Evolutionary conservation across 1,139 yeast species (phyloP).

Genomic region (Saccharomycopsis phalli): DNA sequence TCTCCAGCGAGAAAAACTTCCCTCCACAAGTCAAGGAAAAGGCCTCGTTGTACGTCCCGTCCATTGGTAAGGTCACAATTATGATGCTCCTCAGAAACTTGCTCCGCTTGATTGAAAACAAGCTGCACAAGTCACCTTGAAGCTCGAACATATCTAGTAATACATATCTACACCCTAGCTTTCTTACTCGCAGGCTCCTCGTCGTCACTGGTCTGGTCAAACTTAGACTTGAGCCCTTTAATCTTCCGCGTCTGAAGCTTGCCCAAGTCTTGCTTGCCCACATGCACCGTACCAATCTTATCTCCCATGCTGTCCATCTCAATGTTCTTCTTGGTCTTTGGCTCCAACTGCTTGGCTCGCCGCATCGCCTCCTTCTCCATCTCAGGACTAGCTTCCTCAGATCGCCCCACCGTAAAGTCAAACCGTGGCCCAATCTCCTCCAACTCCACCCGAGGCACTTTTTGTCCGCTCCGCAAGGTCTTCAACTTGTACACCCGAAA

Average conservation of each 20-base stretch:
- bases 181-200: conserved; percentile 33
- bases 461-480: conserved; percentile 76
- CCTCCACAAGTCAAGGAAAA: conserved; percentile 66
- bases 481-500: conserved; percentile 87
- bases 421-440: conserved; percentile 95
- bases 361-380: conserved; percentile 82
- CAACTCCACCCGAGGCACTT: conserved; percentile 86
- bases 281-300: conserved; percentile 91
- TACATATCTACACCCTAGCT: conserved; percentile 25
- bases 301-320: conserved; percentile 89
- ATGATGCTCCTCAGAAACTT: conserved; percentile 87
- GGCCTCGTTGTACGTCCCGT: conserved; percentile 90
- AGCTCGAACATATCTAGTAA: too few species aligned
- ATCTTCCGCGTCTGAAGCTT: conserved; percentile 93
- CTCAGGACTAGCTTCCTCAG: conserved; percentile 77
- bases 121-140: too few species aligned
- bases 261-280: conserved; percentile 88
- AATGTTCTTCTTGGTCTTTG: conserved; percentile 83
- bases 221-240: conserved; percentile 91
- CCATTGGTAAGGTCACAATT: conserved; percentile 93
- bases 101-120: conserved; percentile 68
- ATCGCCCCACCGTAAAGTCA: conserved; percentile 87
- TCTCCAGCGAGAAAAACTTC: conserved; percentile 84
- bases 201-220: conserved; percentile 49
- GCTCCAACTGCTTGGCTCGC: conserved; percentile 74